These are phyloP conservation scores for Tolypocladium cylindrosporum DNA, from an alignment of 2,329 filamentous ascomycete genomes.

Conservation along the genomic window DNA sequence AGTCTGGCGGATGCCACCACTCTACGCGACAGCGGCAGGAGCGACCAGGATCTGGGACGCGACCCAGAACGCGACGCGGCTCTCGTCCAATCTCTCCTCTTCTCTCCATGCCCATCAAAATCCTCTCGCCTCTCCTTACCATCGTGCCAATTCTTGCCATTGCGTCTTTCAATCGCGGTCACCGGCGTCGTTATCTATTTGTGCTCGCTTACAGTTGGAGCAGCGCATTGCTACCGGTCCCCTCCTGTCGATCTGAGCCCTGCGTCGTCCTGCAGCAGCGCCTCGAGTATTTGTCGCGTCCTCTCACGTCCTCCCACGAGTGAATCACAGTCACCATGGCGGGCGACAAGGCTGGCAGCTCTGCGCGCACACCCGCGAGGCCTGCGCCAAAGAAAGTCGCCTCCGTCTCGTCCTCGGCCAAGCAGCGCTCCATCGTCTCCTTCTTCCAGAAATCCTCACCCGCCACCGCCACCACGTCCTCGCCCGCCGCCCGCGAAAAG, in stretches of 20 bases:
- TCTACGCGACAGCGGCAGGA: background rate
- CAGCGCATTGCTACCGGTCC: background rate
- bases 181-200: background rate
- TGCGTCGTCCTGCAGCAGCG: background rate
- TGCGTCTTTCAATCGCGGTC: background rate
- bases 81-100: background rate
- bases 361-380: constrained; percentile 24
- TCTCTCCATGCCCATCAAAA: background rate
- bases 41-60: background rate
- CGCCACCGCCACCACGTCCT: constrained; percentile 17
- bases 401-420: constrained; percentile 20
- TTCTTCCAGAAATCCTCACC: constrained; percentile 34
- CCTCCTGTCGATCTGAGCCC: background rate
- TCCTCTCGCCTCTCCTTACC: background rate
- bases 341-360: constrained; percentile 13
- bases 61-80: constrained; percentile 1
- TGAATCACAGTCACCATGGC: constrained; percentile 15
- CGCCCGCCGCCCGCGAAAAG: constrained; percentile 21
- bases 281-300: background rate
- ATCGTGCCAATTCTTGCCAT: background rate
- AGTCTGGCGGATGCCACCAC: background rate
- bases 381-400: constrained; percentile 14
- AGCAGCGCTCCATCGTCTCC: constrained; percentile 32
- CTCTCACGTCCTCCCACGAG: background rate
- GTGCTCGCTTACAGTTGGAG: background rate